Base-by-base conservation (phyloP, 2,329 filamentous ascomycete species). In the Pseudogymnoascus pannorum region DNA sequence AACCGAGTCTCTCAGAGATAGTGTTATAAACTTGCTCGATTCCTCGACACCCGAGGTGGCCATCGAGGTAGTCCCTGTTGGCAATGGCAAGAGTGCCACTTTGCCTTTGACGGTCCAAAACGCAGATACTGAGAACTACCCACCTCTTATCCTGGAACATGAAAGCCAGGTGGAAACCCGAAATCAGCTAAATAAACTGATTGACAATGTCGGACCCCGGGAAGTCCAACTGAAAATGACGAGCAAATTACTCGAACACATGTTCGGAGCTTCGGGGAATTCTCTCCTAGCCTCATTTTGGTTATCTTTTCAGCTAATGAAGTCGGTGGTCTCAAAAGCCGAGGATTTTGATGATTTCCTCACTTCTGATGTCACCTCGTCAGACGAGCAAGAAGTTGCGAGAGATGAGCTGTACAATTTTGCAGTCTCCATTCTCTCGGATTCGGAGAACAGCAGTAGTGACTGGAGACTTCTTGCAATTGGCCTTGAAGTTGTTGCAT, bases 391-490 rank as follows among this genome's bases (percentile, higher is more conserved):
- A 75, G 77, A 80, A 44, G 75, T 73, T 3, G 73, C 81, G 1
- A 80, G 84, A 42, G 75, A 87, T 62, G 87, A 92, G 62, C 71
- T 94, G 0, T 91, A 91, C 70, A 79, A 84, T 1, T 85, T 86
- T 58, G 87, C 91, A 0, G 78, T 91, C 1, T 78, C 81, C 1
- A 72, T 87, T 0, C 75, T 94, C 18, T 78, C 81, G 0, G 77
- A 82, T 63, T 76, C 75, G 0, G 81, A 85, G 57, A 71, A 76
- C 1, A 72, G 75, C 8, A 66, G 66, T 3, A 66, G 72, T 14
- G 87, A 94, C 69, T 92, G 89, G 88, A 84, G 87, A 31, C 73
- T 91, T 18, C 83, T 88, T 71, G 89, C 91, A 1, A 80, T 97
- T 33, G 88, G 92, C 0, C 75, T 99, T 1, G 93, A 97, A 72